Base-by-base conservation (phyloP, 345 rosid genomes). In the Alliaria petiolata region DNA sequence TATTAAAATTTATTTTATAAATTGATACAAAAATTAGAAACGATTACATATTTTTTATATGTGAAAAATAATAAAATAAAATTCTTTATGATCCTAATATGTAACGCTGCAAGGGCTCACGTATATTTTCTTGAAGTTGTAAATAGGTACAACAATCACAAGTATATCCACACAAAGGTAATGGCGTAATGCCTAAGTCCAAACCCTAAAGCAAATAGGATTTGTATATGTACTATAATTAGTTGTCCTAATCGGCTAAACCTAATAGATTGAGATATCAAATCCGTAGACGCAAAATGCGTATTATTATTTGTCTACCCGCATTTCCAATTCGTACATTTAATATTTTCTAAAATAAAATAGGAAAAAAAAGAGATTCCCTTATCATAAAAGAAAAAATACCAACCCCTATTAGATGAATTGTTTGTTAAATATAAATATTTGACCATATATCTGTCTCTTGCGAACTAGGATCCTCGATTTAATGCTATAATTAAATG, bases 351-450 rank as follows among this genome's bases (percentile, higher is more conserved):
- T 7, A 55, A n/a, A 68, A 64, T 70, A 57, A 40, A 63, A 12
- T 49, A 69, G 53, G 57, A 58, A 70, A 20, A 28, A 74, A 76
- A 39, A 16, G 59, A 57, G 71, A 57, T 64, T 70, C 56, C 13
- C 56, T 16, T 76, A 49, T 56, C 60, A 55, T 22, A 40, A 38
- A 38, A 47, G 55, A 63, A 54, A 63, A 76, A 69, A 69, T 62
- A 69, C 45, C 9, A 40, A 12, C 4, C 11, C 1, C 26, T 36
- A 55, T 6, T 4, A 22, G 33, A 59, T 33, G 61, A 14, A 57
- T 36, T 58, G 7, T 34, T 73, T 56, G 35, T 38, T 56, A 31
- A 28, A 30, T 65, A 56, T 19, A 73, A 62, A 25, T 51, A 40
- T 42, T 19, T 33, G 22, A 70, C 42, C 56, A 60, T 49, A 8